A percentile compares a stretch with the other conserved stretches of the same genome.
Conservation (phyloP, 1,284 basidiomycete species). For the Leccinum pachyderme region DNA sequence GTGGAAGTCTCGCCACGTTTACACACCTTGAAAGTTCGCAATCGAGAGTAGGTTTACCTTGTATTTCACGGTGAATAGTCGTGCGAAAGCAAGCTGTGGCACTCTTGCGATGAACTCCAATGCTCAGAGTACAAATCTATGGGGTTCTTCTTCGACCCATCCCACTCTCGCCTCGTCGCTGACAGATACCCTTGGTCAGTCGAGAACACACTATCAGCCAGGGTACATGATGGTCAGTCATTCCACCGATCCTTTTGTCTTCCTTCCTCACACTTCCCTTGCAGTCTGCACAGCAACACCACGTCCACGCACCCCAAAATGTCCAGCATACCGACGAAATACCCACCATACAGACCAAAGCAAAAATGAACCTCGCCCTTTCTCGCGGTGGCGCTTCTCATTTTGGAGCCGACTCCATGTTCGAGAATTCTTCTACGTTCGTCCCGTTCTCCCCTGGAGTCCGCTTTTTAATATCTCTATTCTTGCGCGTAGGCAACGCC, state of each 20-base stretch:
- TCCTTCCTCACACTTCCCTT: not conserved
- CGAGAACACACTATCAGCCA: constrained; percentile 69
- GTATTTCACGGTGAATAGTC: not conserved
- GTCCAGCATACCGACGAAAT: constrained; percentile 63
- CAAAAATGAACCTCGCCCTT: constrained; percentile 68
- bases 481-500: constrained; percentile 46
- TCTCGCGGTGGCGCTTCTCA: constrained; percentile 60
- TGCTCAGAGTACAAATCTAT: constrained; percentile 22
- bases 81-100: constrained; percentile 11
- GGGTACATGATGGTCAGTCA: constrained; percentile 68
- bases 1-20: too few species aligned
- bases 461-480: not conserved
- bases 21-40: too few species aligned
- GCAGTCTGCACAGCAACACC: constrained; percentile 60
- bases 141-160: constrained; percentile 27
- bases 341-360: constrained; percentile 70
- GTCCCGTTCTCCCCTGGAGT: constrained; percentile 16
- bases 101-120: constrained; percentile 27
- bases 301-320: constrained; percentile 54
- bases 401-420: constrained; percentile 80
- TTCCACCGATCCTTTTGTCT: not conserved
- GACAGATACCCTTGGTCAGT: constrained; percentile 61
- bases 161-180: constrained; percentile 25
- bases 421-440: constrained; percentile 61
- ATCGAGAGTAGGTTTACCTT: too few species aligned